A percentile compares a stretch with the other conserved stretches of the same genome.
Evolutionary conservation across 2,329 filamentous ascomycete species (phyloP).

Genomic region (Fusarium sp.): DNA sequence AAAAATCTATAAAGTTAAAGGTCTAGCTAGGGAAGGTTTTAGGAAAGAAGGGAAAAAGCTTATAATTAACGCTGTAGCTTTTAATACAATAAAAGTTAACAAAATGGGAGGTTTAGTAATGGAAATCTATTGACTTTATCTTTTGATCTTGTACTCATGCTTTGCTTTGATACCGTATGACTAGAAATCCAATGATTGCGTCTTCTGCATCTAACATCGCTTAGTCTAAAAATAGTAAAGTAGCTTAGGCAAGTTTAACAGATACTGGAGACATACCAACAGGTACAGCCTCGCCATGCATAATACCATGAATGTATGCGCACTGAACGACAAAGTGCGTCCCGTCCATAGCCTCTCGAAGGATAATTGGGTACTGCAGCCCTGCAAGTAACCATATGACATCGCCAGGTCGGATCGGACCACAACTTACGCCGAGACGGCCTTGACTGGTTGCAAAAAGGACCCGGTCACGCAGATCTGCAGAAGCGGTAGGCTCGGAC

Average conservation of each 20-base stretch:
- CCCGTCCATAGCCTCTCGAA: rapidly evolving
- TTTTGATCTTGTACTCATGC: too few species aligned
- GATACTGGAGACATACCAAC: not conserved
- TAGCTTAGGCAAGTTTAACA: not conserved
- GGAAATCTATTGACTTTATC: too few species aligned
- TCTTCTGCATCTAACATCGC: too few species aligned
- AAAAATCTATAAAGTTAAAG: too few species aligned
- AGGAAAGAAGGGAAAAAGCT: too few species aligned
- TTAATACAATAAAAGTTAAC: too few species aligned
- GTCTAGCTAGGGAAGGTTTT: too few species aligned
- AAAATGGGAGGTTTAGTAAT: too few species aligned
- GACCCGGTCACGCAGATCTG: not conserved
- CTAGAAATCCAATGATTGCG: too few species aligned
- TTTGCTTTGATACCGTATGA: too few species aligned
- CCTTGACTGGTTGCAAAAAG: rapidly evolving
- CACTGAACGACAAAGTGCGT: not conserved
- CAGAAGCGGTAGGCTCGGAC: not conserved
- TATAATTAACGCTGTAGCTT: too few species aligned
- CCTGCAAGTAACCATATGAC: not conserved
- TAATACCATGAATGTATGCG: not conserved
- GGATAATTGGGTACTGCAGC: rapidly evolving
- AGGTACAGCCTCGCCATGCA: not conserved
- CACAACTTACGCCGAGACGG: rapidly evolving
- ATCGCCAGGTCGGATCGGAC: rapidly evolving
- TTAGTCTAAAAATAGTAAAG: too few species aligned